Percentiles rank a stretch among this genome's conserved stretches.
These are phyloP conservation scores for Trichocomaceae sp. DNA, from an alignment of 2,329 filamentous ascomycete species.

Conservation along the genomic window DNA sequence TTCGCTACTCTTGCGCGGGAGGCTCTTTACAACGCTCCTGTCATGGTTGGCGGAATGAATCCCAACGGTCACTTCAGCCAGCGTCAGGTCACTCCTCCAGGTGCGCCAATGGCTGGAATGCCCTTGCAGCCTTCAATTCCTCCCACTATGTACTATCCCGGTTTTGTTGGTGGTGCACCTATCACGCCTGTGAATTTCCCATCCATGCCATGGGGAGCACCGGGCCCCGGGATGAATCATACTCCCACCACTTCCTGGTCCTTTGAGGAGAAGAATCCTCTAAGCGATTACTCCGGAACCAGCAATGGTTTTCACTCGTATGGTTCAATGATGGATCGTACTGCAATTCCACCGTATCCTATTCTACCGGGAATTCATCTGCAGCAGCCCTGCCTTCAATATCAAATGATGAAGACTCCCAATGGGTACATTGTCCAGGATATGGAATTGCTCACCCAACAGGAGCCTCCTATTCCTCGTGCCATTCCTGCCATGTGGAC, in stretches of 20 bases:
- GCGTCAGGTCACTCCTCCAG: slow-evolving; percentile 24
- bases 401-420: slow-evolving; percentile 42
- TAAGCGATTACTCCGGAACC: slow-evolving; percentile 59
- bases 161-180: slow-evolving; percentile 26
- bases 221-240: slow-evolving; percentile 30
- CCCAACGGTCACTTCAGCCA: slow-evolving; percentile 25
- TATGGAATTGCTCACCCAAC: slow-evolving; percentile 60
- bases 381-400: slow-evolving; percentile 30
- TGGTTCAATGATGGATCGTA: slow-evolving; percentile 53
- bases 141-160: slow-evolving; percentile 35
- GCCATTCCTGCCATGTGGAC: slow-evolving; percentile 82
- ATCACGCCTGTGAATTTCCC: slow-evolving; percentile 28
- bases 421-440: slow-evolving; percentile 43
- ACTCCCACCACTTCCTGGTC: slow-evolving; percentile 36
- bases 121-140: slow-evolving; percentile 14
- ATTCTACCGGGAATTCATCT: slow-evolving; percentile 57
- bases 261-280: slow-evolving; percentile 42
- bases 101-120: slow-evolving; percentile 14
- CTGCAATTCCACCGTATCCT: slow-evolving; percentile 38
- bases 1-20: slow-evolving; percentile 28
- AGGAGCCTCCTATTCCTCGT: slow-evolving; percentile 75
- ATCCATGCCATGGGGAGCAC: slow-evolving; percentile 34
- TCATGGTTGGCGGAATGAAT: slow-evolving; percentile 27
- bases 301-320: slow-evolving; percentile 47
- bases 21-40: slow-evolving; percentile 14